Conservation (phyloP, 2,329 filamentous ascomycete species). For the Rasamsonia emersonii region DNA sequence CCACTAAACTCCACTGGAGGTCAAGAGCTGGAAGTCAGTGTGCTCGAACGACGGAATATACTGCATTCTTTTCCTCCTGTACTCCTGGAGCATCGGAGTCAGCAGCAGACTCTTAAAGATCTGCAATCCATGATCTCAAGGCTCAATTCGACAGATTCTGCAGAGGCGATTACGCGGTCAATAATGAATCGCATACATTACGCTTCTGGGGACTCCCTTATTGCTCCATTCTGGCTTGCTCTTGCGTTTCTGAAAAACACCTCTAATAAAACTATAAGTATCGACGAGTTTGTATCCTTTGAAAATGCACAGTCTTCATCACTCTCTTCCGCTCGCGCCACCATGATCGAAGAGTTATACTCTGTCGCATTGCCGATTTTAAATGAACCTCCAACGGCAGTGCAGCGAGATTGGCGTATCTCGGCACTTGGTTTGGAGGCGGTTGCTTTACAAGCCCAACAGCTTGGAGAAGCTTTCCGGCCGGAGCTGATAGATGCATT, state of each 20-base stretch:
- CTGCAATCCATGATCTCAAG: constrained; percentile 54
- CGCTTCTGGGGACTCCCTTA: constrained; percentile 48
- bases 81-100: constrained; percentile 56
- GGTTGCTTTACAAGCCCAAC: constrained; percentile 64
- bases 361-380: constrained; percentile 33
- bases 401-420: constrained; percentile 57
- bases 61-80: constrained; percentile 49
- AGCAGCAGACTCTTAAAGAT: constrained; percentile 54
- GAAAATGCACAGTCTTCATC: constrained; percentile 25
- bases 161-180: constrained; percentile 48
- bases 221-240: constrained; percentile 73
- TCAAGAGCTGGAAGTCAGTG: constrained; percentile 18
- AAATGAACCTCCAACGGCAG: constrained; percentile 28
- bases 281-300: constrained; percentile 61
- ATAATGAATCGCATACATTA: constrained; percentile 57
- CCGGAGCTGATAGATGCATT: constrained; percentile 82
- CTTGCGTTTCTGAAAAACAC: constrained; percentile 60
- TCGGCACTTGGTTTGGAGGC: constrained; percentile 75
- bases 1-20: constrained; percentile 15
- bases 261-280: constrained; percentile 42
- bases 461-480: constrained; percentile 60
- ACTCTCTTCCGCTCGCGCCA: constrained; percentile 17
- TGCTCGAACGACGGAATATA: constrained; percentile 14
- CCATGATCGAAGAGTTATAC: constrained; percentile 38
- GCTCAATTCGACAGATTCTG: constrained; percentile 38